Evolutionary conservation across 108 stramenopile species (phyloP), one percentile per base, ranked within the genome.

Genomic region (Nannochloropsis gaditana): DNA sequence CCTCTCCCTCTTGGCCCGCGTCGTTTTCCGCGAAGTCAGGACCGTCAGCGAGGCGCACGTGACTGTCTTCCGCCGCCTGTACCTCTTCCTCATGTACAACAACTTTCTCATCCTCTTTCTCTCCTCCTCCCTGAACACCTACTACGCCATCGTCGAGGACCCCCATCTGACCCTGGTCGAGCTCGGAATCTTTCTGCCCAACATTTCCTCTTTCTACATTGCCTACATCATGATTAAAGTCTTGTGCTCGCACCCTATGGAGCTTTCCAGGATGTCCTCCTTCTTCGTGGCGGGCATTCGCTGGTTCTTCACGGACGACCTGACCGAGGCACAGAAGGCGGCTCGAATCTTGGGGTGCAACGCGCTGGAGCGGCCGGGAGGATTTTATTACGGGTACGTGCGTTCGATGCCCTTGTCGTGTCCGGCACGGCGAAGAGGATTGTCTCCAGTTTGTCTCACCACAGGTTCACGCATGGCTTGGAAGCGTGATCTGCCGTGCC

Each of bases 241-340:
- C 21, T 81, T 81, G 6, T 31, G 41, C 11, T 31, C 41, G 80
- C 80, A 41, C 41, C 41, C 41, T 11, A 42, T 81, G 80, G 80
- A 81, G 31, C 31, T 81, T n/a, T 31, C 80, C 21, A 31, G 80
- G 80, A 81, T 81, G 41, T 41, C 11, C 41, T 42, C 41, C 11
- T 81, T 81, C 31, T 42, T 81, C 2, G 41, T 81, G 80, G 80
- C 80, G 31, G 80, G 80, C 5, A 81, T 81, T 42, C n/a, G 41
- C 21, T 81, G 41, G 41, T 11, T 81, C 21, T 42, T 81, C 80
- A 42, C 80, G 21, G 80, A 42, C 41, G 80, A 81, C 41, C 11
- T 81, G 80, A 81, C 80, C 21, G 80, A 81, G 80, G 41, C 21
- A 5, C 80, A 81, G 80, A 81, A 41, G 80, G 80, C 21, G 80